Evolutionary conservation across 2,329 filamentous ascomycete species (phyloP).

Genomic region (Myrmaecium sp.): DNA sequence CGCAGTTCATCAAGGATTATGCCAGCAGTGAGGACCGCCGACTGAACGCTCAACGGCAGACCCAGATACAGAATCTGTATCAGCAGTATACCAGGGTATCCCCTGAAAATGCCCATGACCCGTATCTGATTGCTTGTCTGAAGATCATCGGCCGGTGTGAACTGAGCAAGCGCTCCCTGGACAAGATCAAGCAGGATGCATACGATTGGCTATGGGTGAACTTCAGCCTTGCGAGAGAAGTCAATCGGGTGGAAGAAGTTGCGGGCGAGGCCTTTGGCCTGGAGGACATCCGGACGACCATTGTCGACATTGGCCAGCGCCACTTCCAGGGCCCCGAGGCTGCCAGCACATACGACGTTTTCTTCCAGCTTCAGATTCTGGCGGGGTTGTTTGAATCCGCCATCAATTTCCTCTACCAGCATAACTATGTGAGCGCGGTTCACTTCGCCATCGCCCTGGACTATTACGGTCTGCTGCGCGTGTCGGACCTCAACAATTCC

Average conservation of each 20-base stretch:
- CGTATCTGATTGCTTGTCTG: slow-evolving; percentile 93
- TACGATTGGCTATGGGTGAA: slow-evolving; percentile 50
- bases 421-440: slow-evolving; percentile 82
- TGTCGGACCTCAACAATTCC: slow-evolving; percentile 59
- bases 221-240: slow-evolving; percentile 45
- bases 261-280: slow-evolving; percentile 46
- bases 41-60: slow-evolving; percentile 62
- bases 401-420: slow-evolving; percentile 75
- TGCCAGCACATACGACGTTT: slow-evolving; percentile 67
- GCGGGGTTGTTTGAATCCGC: slow-evolving; percentile 91
- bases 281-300: slow-evolving; percentile 57
- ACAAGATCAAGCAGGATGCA: slow-evolving; percentile 40
- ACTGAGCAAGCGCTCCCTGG: slow-evolving; percentile 37
- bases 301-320: slow-evolving; percentile 75
- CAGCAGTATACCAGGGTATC: slow-evolving; percentile 70
- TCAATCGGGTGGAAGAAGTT: slow-evolving; percentile 42
- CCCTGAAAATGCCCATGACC: slow-evolving; percentile 75
- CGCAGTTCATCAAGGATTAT: slow-evolving; percentile 74
- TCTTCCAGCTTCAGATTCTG: slow-evolving; percentile 81
- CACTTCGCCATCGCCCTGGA: slow-evolving; percentile 84
- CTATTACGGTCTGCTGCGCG: slow-evolving; percentile 77
- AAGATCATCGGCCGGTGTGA: slow-evolving; percentile 80
- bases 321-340: slow-evolving; percentile 76
- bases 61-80: slow-evolving; percentile 80
- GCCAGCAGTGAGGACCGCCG: slow-evolving; percentile 59